These are phyloP conservation scores for Candolleomyces eurysporus DNA, from an alignment of 768 basidiomycete species.

Conservation along the genomic window DNA sequence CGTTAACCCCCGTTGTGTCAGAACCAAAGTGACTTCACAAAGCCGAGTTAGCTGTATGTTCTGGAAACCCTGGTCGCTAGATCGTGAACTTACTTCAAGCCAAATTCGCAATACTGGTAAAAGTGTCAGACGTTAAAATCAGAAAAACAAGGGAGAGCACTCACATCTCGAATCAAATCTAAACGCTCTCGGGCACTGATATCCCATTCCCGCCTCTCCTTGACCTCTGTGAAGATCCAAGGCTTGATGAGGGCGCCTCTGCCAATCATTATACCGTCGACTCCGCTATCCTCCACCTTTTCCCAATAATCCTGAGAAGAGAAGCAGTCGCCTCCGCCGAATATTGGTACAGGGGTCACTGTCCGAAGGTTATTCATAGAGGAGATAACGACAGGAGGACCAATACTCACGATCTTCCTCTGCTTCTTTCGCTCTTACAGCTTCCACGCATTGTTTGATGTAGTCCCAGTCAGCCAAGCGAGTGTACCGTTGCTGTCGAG, in stretches of 20 bases:
- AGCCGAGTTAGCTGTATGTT: constrained; percentile 1
- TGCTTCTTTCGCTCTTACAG: constrained; percentile 66
- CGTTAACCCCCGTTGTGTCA: constrained; percentile 87
- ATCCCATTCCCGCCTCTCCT: constrained; percentile 92
- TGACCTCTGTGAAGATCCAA: constrained; percentile 94
- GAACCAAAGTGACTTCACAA: constrained; percentile 72
- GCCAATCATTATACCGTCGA: constrained; percentile 95
- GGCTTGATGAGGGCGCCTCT: constrained; percentile 95
- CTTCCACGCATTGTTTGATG: constrained; percentile 82
- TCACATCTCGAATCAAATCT: constrained; percentile 72
- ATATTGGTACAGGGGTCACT: constrained; percentile 90
- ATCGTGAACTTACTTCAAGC: constrained; percentile 52
- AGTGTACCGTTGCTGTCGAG: constrained; percentile 92
- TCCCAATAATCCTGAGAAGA: constrained; percentile 82
- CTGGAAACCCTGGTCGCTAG: constrained; percentile 20
- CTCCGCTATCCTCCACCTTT: constrained; percentile 72
- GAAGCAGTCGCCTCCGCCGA: constrained; percentile 95
- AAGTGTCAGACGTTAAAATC: too few relatives aligned
- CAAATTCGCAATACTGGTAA: constrained; percentile 78
- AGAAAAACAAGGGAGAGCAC: constrained; percentile 15
- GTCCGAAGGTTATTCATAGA: too few relatives aligned
- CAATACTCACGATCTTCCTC: constrained; percentile 61
- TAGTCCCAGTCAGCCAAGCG: constrained; percentile 94
- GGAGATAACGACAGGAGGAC: neutral
- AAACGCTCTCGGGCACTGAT: constrained; percentile 83